Conservation (phyloP, 768 basidiomycete species). For the Filobasidium floriforme region DNA sequence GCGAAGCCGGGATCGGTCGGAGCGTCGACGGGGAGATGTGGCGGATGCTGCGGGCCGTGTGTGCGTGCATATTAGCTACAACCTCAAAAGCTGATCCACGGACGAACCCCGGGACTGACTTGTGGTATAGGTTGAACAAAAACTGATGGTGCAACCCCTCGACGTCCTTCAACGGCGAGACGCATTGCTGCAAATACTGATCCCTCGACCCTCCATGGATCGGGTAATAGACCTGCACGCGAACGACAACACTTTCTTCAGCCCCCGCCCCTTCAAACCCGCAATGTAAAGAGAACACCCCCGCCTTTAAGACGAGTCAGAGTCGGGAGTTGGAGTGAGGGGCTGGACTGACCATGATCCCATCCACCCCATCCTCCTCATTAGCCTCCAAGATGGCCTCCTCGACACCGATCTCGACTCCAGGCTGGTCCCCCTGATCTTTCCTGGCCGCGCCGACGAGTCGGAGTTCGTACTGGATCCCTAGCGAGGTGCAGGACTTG, state of each 20-base stretch:
- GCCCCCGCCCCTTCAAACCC: not conserved
- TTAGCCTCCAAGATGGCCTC: constrained; percentile 94
- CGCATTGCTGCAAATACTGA: constrained; percentile 94
- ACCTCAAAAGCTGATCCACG: too few relatives aligned
- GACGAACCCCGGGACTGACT: constrained; percentile 54
- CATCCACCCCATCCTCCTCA: constrained; percentile 72
- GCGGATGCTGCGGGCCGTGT: constrained; percentile 67
- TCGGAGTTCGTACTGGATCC: constrained; percentile 76
- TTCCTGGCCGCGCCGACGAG: constrained; percentile 53
- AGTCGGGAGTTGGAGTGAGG: too few relatives aligned
- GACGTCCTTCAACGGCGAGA: constrained; percentile 93
- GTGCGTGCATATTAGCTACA: not conserved
- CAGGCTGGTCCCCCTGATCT: constrained; percentile 49
- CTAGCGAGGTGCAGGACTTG: constrained; percentile 81
- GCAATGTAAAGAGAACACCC: too few relatives aligned
- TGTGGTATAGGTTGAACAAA: constrained; percentile 85
- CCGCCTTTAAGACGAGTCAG: too few relatives aligned
- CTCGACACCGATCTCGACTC: constrained; percentile 79
- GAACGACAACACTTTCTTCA: constrained; percentile 45
- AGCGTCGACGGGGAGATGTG: constrained; percentile 54
- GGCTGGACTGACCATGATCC: constrained; percentile 80
- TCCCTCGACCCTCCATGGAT: constrained; percentile 88
- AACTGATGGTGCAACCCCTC: constrained; percentile 88
- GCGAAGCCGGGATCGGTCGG: constrained; percentile 35
- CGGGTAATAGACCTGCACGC: constrained; percentile 65